Evolutionary conservation across 2,329 filamentous ascomycete genomes (phyloP), one percentile per base, ranked within the genome.

Genomic region (Neofusicoccum sp.): DNA sequence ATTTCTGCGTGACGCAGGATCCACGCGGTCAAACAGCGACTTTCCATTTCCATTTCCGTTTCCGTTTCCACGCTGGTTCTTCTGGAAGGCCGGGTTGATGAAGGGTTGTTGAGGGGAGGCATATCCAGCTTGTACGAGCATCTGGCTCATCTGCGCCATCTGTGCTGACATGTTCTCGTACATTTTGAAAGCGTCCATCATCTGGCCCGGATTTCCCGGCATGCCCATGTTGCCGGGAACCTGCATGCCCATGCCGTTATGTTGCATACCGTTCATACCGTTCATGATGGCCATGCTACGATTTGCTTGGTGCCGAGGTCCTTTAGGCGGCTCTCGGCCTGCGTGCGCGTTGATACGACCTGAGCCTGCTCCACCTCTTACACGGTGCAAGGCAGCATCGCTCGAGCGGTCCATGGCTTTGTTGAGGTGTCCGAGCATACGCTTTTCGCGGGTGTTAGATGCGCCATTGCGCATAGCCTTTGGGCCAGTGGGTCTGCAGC

Each of bases 381-480:
- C 88, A 59, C 91, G 89, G 74, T 96, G 93, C 62, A 96, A 83
- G 40, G 86, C 84, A n/a, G 83, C 82, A 67, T 96, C 92, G 66
- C 81, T 80, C 36, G 83, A 81, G 64, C 93, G 87, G 68, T 96
- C 91, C 85, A 96, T 87, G 12, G 87, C 86, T 69, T 90, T 90
- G 71, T 89, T 87, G 71, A 96, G 84, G 67, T 97, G 91, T 53
- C 91, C 91, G 61, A 97, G 82, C 81, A 97, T 87, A 63, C 91
- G 86, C 73, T 91, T 92, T 62, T 90, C 89, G 66, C 90, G 86
- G 62, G 68, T 76, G 58, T 71, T 76, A 58, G 72, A 71, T 67
- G 79, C 84, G 57, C 85, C 85, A 72, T 89, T 91, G 70, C 95
- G 89, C 92, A 98, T 96, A 34, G 93, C 92, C 74, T 93, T 95